A percentile compares a stretch with the other conserved stretches of the same genome.
phyloP scores from a whole-genome alignment of 164 flowering plant genomes.

The Berberis thunbergii region DNA sequence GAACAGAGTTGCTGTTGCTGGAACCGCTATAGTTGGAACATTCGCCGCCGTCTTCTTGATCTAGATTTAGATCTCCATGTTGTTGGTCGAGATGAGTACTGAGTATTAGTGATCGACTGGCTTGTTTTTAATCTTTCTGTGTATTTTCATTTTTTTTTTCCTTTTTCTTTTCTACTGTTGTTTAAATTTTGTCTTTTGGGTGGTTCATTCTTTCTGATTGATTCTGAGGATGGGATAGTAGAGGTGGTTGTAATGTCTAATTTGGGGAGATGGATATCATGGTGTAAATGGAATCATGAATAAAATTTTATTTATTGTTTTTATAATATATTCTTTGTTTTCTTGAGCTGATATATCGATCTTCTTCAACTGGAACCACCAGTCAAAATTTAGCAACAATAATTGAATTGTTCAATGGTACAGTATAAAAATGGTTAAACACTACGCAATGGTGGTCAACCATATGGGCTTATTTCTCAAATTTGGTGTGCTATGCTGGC shows the following conservation, averaged over 20 bases:
- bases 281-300: slow-evolving; percentile 6
- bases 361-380: no score
- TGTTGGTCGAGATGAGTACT: no score
- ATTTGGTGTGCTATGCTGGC: no score
- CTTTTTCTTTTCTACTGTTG: background rate
- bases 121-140: background rate
- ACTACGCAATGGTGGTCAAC: no score
- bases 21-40: slow-evolving; percentile 5
- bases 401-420: no score
- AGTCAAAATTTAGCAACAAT: no score
- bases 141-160: background rate
- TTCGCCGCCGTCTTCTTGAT: slow-evolving; percentile 12
- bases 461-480: no score
- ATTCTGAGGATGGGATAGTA: slow-evolving; percentile 4
- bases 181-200: background rate
- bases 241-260: background rate
- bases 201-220: slow-evolving; percentile 7
- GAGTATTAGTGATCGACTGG: no score
- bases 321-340: background rate
- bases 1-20: slow-evolving; percentile 10
- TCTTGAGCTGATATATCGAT: no score
- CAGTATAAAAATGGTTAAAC: no score
- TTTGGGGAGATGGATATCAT: background rate
- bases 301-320: background rate
- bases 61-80: background rate